A percentile compares a stretch with the other conserved stretches of the same genome.
Evolutionary conservation across 768 basidiomycete genomes (phyloP).

Genomic region (Cystobasidium tubakii): DNA sequence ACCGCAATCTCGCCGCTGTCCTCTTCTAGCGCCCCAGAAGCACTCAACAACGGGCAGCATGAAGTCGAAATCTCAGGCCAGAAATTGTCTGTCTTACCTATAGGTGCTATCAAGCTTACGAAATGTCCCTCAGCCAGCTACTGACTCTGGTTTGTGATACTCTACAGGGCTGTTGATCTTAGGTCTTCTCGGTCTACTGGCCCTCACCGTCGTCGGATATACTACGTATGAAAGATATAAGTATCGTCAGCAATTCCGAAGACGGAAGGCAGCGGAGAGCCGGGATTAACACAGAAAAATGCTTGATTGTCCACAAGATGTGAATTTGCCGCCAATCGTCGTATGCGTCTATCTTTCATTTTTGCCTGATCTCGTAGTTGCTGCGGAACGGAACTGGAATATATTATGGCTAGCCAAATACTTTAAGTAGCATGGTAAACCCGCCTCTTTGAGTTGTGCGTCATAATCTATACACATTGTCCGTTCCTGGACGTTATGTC

Average conservation of each 20-base stretch:
- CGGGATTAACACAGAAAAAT: not conserved
- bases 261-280: slow-evolving; percentile 5
- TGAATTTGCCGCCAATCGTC: too few species aligned
- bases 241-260: slow-evolving; percentile 20
- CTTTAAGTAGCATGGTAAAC: too few species aligned
- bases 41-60: not conserved
- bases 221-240: slow-evolving; percentile 26
- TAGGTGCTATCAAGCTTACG: slow-evolving; percentile 7
- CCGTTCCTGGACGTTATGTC: too few species aligned
- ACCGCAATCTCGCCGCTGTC: too few species aligned
- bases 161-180: slow-evolving; percentile 21
- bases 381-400: too few species aligned
- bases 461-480: too few species aligned
- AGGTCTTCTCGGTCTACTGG: slow-evolving; percentile 1
- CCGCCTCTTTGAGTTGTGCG: too few species aligned
- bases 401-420: too few species aligned
- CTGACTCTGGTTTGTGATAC: not conserved
- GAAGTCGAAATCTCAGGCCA: slow-evolving; percentile 12
- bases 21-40: too few species aligned
- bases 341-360: too few species aligned
- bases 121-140: not conserved
- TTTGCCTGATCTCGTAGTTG: too few species aligned
- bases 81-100: slow-evolving; percentile 28
- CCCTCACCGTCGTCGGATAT: slow-evolving; percentile 19
- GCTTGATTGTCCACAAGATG: not conserved